Base-by-base conservation (phyloP, 805 yeast genomes). In the Geotrichum ghanense region DNA sequence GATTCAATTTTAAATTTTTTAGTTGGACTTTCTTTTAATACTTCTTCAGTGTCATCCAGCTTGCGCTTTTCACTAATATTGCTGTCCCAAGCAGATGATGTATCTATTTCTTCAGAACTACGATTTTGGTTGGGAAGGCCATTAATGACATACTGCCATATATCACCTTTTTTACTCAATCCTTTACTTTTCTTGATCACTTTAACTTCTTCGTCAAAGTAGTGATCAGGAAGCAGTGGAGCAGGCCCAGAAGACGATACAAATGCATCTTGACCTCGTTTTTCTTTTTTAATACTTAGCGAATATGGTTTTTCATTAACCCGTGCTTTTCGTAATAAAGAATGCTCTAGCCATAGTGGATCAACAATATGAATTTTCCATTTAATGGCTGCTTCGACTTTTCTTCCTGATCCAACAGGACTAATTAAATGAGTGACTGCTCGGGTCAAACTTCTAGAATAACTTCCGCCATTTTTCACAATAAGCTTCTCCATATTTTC, bases 311-410 rank as follows among this genome's bases (percentile, higher is more conserved):
- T 55, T 24, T 61, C 70, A 16, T 62, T 62, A 37, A 73, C 50
- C 14, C 66, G 64, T 1, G 70, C 72, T n/a, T 65, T 63, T 47
- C 74, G 57, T 42, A 56, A 59, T 2, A 65, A 48, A 43, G 74
- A 68, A 48, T 71, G 70, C 3, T 56, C 26, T 12, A 74, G 44
- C 78, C 78, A 75, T 43, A 63, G 58, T 6, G 70, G 68, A 47
- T 65, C 65, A 2, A 72, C 71, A 2, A 71, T 58, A 1, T 69
- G 67, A 14, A 72, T 62, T 16, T 58, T 56, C 62, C 70, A 65
- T 24, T 57, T 58, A 20, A 56, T 49, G 2, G 78, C 78, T 27
- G 53, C 66, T 34, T 52, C 56, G 41, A 52, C 64, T 45, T 67
- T 69, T 16, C 55, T 53, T 34, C 72, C 71, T 3, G 37, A 40